Conservation (phyloP, 306 rosid genomes). For the Vachellia collinsii region DNA sequence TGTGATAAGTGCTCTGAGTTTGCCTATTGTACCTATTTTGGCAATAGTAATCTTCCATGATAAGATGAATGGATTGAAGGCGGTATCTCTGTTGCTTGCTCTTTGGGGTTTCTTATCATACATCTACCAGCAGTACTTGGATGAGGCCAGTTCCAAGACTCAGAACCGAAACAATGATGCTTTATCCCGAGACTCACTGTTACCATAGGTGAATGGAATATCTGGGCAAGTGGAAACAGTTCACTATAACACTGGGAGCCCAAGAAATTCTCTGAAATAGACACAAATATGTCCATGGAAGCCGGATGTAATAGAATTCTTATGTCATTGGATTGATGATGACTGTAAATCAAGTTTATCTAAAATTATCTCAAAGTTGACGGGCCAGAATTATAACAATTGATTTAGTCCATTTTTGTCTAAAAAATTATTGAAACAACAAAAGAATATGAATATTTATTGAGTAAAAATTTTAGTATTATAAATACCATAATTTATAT, state of each 20-base stretch:
- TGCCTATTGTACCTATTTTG: conserved; percentile 55
- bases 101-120: conserved; percentile 59
- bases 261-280: background rate
- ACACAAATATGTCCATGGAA: background rate
- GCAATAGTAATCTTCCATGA: conserved; percentile 52
- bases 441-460: no score
- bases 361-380: no score
- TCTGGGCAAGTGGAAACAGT: background rate
- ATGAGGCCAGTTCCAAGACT: conserved; percentile 11
- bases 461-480: no score
- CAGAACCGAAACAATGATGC: background rate
- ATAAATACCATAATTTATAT: no score
- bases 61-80: conserved; percentile 50
- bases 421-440: no score
- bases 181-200: background rate
- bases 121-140: conserved; percentile 49
- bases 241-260: background rate
- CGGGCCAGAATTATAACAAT: no score
- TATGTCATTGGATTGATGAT: no score
- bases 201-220: background rate
- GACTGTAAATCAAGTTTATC: no score
- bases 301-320: no score
- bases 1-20: conserved; percentile 46
- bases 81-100: conserved; percentile 46
- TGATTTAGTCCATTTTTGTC: no score